Evolutionary conservation across 805 yeast genomes (phyloP).

Genomic region (Metschnikowia amazonensis): DNA sequence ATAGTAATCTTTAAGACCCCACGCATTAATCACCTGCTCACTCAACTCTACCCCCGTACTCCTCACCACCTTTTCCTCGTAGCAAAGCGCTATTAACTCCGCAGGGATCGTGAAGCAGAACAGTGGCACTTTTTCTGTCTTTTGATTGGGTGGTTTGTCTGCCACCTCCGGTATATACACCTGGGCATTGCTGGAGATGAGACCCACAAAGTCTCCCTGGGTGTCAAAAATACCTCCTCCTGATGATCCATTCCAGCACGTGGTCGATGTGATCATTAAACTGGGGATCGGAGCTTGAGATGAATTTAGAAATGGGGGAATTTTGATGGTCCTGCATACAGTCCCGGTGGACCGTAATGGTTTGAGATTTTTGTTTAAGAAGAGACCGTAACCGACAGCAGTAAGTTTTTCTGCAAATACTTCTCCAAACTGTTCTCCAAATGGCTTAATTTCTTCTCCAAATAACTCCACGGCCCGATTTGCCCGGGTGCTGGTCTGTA

Average conservation of each 20-base stretch:
- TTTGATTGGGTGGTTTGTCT: not conserved
- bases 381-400: slow-evolving; percentile 41
- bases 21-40: slow-evolving; percentile 17
- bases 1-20: slow-evolving; percentile 25
- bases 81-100: slow-evolving; percentile 28
- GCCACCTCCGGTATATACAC: slow-evolving; percentile 21
- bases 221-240: slow-evolving; percentile 42
- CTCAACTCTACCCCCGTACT: slow-evolving; percentile 7
- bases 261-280: slow-evolving; percentile 36
- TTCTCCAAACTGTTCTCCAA: no score
- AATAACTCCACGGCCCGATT: no score
- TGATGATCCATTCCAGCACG: slow-evolving; percentile 51
- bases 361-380: slow-evolving; percentile 20
- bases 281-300: slow-evolving; percentile 8
- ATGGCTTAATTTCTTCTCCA: no score
- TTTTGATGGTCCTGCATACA: slow-evolving; percentile 20
- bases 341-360: slow-evolving; percentile 37
- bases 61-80: slow-evolving; percentile 1
- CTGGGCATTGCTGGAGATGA: slow-evolving; percentile 45
- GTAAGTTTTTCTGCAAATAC: no score
- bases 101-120: slow-evolving; percentile 33
- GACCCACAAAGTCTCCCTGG: slow-evolving; percentile 31
- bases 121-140: slow-evolving; percentile 29
- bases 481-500: not conserved
- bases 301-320: slow-evolving; percentile 9